Percentiles rank a stretch among this genome's conserved stretches.
phyloP scores from a whole-genome alignment of 352 stramenopile genomes.

The Thalassiosira hispida region DNA sequence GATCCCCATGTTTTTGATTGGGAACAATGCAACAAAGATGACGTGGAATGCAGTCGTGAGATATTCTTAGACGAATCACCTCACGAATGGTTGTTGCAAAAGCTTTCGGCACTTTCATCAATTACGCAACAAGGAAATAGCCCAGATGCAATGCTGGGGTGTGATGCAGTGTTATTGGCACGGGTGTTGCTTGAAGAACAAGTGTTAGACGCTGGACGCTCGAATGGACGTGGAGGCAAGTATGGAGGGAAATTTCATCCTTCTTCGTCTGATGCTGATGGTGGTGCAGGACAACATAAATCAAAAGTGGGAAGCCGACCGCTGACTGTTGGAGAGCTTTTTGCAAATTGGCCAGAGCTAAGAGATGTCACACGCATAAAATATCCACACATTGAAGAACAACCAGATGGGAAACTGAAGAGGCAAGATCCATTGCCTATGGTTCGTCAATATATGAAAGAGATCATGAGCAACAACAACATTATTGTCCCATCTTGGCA shows the following conservation, averaged over 20 bases:
- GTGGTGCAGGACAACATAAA: background rate
- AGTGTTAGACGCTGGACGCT: slow-evolving; percentile 66
- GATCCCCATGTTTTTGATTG: slow-evolving; percentile 19
- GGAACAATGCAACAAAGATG: background rate
- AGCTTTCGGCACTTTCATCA: slow-evolving; percentile 48
- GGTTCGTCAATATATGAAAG: slow-evolving; percentile 37
- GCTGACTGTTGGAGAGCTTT: slow-evolving; percentile 73
- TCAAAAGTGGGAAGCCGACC: slow-evolving; percentile 55
- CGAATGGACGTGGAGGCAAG: slow-evolving; percentile 63
- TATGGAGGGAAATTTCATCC: slow-evolving; percentile 42
- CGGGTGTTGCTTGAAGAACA: slow-evolving; percentile 75
- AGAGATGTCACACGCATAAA: slow-evolving; percentile 44
- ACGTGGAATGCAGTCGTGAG: slow-evolving; percentile 2
- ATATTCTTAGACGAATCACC: slow-evolving; percentile 2
- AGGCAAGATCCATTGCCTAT: slow-evolving; percentile 39
- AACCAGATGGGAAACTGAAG: slow-evolving; percentile 13
- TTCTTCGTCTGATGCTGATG: background rate
- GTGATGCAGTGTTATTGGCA: slow-evolving; percentile 48
- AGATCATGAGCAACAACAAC: background rate
- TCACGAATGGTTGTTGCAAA: slow-evolving; percentile 47
- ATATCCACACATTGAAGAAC: slow-evolving; percentile 43
- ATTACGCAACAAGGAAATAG: slow-evolving; percentile 47
- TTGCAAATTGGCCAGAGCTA: slow-evolving; percentile 70
- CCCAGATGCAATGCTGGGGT: slow-evolving; percentile 43
- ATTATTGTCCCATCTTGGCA: slow-evolving; percentile 18